These are phyloP conservation scores for Naganishia sp. DNA, from an alignment of 1,284 basidiomycete species.

Conservation along the genomic window DNA sequence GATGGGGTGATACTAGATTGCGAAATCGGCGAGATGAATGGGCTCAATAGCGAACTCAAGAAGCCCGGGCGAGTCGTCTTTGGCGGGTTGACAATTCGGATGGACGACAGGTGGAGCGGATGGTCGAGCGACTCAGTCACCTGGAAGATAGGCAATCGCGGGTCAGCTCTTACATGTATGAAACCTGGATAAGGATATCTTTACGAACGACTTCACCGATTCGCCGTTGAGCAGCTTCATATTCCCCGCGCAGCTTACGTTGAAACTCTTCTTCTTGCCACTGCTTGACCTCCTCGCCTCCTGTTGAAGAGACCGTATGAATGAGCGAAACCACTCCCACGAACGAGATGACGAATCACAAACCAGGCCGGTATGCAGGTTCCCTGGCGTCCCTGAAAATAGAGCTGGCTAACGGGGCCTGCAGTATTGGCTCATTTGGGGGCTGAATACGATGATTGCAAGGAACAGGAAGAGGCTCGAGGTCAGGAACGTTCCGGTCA, in stretches of 20 bases:
- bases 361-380: conserved; percentile 33
- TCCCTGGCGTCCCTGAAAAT: conserved; percentile 44
- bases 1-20: conserved; percentile 41
- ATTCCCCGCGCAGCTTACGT: conserved; percentile 69
- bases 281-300: conserved; percentile 60
- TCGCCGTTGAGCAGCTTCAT: conserved; percentile 68
- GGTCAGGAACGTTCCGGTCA: too few species aligned
- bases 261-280: conserved; percentile 72
- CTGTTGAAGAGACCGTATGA: not conserved
- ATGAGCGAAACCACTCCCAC: not conserved
- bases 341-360: conserved; percentile 13
- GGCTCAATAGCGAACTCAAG: conserved; percentile 73
- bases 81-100: conserved; percentile 75
- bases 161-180: not conserved
- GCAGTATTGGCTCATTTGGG: conserved; percentile 23
- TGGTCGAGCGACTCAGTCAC: conserved; percentile 66
- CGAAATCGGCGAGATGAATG: conserved; percentile 57
- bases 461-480: too few species aligned
- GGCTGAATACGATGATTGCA: not conserved
- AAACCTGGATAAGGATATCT: not conserved
- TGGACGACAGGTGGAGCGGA: conserved; percentile 66
- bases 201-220: conserved; percentile 69
- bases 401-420: conserved; percentile 40
- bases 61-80: conserved; percentile 73
- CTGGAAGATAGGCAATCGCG: conserved; percentile 50